These are phyloP conservation scores for Tulasnella sp. DNA, from an alignment of 768 basidiomycete genomes.

Conservation along the genomic window DNA sequence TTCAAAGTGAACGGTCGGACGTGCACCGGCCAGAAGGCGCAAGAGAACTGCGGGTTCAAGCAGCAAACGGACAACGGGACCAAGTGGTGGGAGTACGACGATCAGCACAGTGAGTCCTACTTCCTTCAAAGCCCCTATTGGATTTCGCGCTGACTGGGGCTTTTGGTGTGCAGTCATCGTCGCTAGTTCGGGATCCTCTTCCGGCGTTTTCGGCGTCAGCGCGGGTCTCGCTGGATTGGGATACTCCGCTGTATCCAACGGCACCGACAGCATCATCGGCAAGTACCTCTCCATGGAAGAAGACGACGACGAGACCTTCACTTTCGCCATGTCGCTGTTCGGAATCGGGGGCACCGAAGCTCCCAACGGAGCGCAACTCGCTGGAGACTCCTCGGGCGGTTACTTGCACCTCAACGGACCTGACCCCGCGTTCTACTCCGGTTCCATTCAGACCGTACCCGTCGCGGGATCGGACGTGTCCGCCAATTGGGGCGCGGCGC, in stretches of 20 bases:
- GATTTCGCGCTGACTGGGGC: no score
- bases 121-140: background rate
- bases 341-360: background rate
- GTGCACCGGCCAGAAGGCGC: background rate
- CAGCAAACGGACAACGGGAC: background rate
- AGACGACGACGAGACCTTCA: background rate
- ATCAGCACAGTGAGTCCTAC: background rate
- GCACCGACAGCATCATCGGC: background rate
- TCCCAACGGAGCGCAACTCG: background rate
- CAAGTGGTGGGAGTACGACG: background rate
- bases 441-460: background rate
- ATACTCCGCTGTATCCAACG: background rate
- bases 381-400: background rate
- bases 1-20: background rate
- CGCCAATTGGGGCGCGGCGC: background rate
- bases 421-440: slow-evolving; percentile 3
- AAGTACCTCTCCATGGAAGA: background rate
- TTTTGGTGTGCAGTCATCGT: background rate
- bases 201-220: background rate
- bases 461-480: background rate
- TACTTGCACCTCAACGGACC: background rate
- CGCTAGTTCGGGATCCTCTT: background rate
- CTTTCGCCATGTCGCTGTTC: background rate
- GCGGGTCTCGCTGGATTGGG: background rate
- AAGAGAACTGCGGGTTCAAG: background rate